phyloP scores from a whole-genome alignment of 495 filamentous ascomycete genomes.

The Hyaloscypha bicolor region DNA sequence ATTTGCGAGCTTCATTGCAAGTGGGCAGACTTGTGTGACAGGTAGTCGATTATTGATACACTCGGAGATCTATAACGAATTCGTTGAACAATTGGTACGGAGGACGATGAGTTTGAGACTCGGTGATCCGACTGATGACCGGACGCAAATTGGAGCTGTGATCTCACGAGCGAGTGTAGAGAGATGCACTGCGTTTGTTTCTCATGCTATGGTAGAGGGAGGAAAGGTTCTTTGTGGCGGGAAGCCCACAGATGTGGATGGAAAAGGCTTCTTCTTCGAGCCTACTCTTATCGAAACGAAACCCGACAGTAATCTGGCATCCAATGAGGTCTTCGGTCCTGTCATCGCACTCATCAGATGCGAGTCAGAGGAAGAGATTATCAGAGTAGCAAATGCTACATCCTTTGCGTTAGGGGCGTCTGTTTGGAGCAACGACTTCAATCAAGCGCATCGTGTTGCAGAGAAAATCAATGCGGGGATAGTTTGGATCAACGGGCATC shows the following conservation, averaged over 20 bases:
- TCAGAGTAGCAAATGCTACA: constrained; percentile 81
- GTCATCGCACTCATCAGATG: constrained; percentile 79
- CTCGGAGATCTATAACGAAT: constrained; percentile 43
- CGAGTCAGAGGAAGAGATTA: constrained; percentile 78
- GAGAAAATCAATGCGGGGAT: constrained; percentile 60
- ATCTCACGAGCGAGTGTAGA: constrained; percentile 43
- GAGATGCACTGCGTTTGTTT: constrained; percentile 42
- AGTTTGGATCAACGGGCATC: constrained; percentile 65
- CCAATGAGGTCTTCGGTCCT: constrained; percentile 64
- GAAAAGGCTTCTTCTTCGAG: constrained; percentile 58
- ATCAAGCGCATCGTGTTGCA: constrained; percentile 58
- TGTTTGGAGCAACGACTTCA: constrained; percentile 60
- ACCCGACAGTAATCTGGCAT: constrained; percentile 35
- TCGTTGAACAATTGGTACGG: constrained; percentile 36
- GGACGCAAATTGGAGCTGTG: constrained; percentile 47
- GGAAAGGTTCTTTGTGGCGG: constrained; percentile 39
- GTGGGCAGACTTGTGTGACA: constrained; percentile 65
- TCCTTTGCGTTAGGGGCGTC: constrained; percentile 65
- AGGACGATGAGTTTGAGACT: constrained; percentile 39
- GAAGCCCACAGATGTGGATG: constrained; percentile 38
- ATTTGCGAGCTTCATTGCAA: constrained; percentile 59
- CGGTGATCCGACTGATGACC: constrained; percentile 48
- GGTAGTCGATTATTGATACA: constrained; percentile 61
- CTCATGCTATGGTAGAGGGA: constrained; percentile 35
- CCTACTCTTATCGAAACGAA: constrained; percentile 54